Percentiles rank a stretch among this genome's conserved stretches.
These are phyloP conservation scores for Chrysanthemum makinoi DNA, from an alignment of 129 eudicot genomes.

Conservation along the genomic window DNA sequence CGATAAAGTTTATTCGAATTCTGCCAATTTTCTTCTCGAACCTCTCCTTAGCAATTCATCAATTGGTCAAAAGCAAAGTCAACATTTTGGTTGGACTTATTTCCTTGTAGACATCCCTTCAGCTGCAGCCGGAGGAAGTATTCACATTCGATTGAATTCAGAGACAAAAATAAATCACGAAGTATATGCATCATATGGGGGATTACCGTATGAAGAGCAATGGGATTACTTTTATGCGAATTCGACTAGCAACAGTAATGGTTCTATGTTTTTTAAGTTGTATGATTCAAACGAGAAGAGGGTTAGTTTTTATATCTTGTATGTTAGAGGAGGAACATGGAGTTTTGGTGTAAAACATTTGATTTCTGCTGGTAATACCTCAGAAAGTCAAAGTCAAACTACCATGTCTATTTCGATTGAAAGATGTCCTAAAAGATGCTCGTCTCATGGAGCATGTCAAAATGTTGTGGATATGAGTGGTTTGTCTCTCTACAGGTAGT, in stretches of 20 bases:
- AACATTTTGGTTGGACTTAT: constrained; percentile 63
- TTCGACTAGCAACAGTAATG: constrained; percentile 67
- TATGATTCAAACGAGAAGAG: constrained; percentile 60
- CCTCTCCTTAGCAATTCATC: constrained; percentile 72
- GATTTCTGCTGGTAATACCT: constrained; percentile 29
- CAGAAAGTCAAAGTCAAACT: constrained; percentile 40
- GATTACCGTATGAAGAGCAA: constrained; percentile 56
- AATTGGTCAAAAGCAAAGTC: constrained; percentile 31
- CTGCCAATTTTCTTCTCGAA: constrained; percentile 68
- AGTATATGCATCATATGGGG: constrained; percentile 79
- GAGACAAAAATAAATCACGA: constrained; percentile 49
- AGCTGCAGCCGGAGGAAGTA: constrained; percentile 88
- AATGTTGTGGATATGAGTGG: constrained; percentile 74
- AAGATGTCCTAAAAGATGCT: constrained; percentile 86
- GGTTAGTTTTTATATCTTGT: constrained; percentile 72
- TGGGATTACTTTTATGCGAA: constrained; percentile 82
- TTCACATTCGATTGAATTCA: constrained; percentile 61
- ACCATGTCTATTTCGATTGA: constrained; percentile 76
- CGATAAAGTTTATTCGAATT: constrained; percentile 41
- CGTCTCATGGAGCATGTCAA: constrained; percentile 87
- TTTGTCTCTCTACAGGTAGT: constrained; percentile 77
- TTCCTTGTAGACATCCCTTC: constrained; percentile 76
- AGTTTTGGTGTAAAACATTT: constrained; percentile 65
- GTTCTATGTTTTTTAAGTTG: constrained; percentile 72
- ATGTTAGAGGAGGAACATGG: constrained; percentile 89